Conservation (phyloP, 73 alveolate species). For the Paramecium caudatum region DNA sequence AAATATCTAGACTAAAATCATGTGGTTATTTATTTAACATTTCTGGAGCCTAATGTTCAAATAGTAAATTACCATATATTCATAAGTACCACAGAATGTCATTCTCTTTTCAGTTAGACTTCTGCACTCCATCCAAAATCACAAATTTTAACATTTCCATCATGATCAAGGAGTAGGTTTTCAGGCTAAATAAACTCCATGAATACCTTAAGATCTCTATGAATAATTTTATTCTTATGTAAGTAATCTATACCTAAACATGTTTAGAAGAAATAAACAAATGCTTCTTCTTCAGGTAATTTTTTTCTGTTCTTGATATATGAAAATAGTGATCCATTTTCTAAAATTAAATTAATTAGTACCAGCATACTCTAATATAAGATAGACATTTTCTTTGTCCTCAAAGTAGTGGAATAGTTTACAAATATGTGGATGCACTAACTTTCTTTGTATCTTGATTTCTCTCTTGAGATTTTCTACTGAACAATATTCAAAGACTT, state of each 20-base stretch:
- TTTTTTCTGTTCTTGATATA: slow-evolving; percentile 62
- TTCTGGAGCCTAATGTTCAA: slow-evolving; percentile 89
- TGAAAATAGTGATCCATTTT: slow-evolving; percentile 69
- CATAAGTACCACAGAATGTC: slow-evolving; percentile 98
- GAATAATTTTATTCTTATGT: slow-evolving; percentile 86
- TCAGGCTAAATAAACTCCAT: slow-evolving; percentile 63
- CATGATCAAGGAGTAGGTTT: slow-evolving; percentile 70
- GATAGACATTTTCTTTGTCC: slow-evolving; percentile 95
- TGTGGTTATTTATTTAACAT: slow-evolving; percentile 87
- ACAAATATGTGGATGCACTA: slow-evolving; percentile 94
- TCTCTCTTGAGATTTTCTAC: slow-evolving; percentile 94
- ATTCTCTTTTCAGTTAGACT: slow-evolving; percentile 81
- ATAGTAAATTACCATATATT: slow-evolving; percentile 85
- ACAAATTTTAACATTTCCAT: slow-evolving; percentile 72
- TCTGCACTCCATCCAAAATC: slow-evolving; percentile 81
- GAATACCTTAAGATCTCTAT: slow-evolving; percentile 80
- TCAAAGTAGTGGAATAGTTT: slow-evolving; percentile 95
- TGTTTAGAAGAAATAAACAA: slow-evolving; percentile 83
- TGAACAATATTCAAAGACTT: slow-evolving; percentile 71
- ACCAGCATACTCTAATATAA: slow-evolving; percentile 87
- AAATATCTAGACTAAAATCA: slow-evolving; percentile 91
- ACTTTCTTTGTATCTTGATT: slow-evolving; percentile 91
- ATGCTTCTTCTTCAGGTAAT: slow-evolving; percentile 79
- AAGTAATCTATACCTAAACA: slow-evolving; percentile 85
- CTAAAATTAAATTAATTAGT: slow-evolving; percentile 28